Evolutionary conservation across 2,329 filamentous ascomycete species (phyloP).

Genomic region (Neopestalotiopsis sp.): DNA sequence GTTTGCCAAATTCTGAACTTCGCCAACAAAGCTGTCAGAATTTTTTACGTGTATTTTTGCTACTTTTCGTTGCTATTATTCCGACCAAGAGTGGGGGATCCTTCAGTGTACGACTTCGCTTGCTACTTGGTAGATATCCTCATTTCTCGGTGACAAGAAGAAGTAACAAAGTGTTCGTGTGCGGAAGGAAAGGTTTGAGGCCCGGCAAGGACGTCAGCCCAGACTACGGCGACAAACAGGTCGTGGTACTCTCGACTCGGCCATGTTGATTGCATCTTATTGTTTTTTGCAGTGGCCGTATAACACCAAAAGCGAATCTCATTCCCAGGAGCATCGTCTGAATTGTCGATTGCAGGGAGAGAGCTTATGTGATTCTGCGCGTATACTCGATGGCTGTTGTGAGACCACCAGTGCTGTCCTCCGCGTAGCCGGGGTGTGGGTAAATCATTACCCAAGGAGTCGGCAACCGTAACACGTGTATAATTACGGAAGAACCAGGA

Average conservation of each 20-base stretch:
- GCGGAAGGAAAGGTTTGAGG: constrained; percentile 15
- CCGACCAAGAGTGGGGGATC: background rate
- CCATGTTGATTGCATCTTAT: background rate
- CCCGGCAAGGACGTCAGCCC: background rate
- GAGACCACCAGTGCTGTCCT: constrained; percentile 6
- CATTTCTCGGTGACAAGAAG: constrained; percentile 3
- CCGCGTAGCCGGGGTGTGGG: background rate
- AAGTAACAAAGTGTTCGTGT: constrained; percentile 15
- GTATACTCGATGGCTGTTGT: constrained; percentile 1
- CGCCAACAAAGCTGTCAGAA: background rate
- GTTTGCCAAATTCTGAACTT: too few species aligned
- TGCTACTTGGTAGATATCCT: constrained; percentile 4
- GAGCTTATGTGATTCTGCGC: background rate
- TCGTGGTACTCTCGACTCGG: constrained; percentile 9
- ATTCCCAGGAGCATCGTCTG: background rate
- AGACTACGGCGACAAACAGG: background rate
- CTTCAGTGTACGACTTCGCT: constrained; percentile 10
- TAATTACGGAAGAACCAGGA: constrained; percentile 32
- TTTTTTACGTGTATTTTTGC: constrained; percentile 14
- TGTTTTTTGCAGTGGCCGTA: background rate
- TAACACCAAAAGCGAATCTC: background rate
- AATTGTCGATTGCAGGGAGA: background rate
- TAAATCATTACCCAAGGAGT: background rate
- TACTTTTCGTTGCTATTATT: constrained; percentile 5
- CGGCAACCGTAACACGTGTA: constrained; percentile 33